Base-by-base conservation (phyloP, 352 stramenopile genomes). In the Aphanomyces stellatus region DNA sequence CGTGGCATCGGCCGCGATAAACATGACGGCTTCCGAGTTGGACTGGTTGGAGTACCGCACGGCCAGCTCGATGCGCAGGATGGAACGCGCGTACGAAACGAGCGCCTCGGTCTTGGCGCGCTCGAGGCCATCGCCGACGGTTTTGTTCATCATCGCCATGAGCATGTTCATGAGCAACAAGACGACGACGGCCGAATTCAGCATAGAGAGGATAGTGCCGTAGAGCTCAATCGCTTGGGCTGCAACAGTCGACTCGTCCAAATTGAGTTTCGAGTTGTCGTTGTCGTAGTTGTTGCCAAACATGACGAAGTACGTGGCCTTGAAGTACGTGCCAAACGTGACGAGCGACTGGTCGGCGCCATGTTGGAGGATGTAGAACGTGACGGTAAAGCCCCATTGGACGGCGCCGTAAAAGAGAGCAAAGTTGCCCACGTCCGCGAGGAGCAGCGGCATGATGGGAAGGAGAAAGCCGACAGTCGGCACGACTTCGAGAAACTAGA, bases 121-220 rank as follows among this genome's bases (percentile, higher is more conserved):
- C 11, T 64, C 33, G n/a, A 64, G 19, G 37, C 30, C 5, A 4
- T 25, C 31, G 6, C 41, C 56, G 17, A 64, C 15, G 19, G 56
- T 64, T 35, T 46, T 64, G 56, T 30, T 35, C 56, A 64, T 64
- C 56, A 64, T 64, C 11, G 56, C 33, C 11, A 64, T 53, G 22
- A 64, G 41, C 22, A 64, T 13, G 30, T 64, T 51, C 19, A 53
- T 13, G 22, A 64, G 56, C 56, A 64, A 49, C 11, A 64, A 24
- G 10, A 64, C n/a, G 11, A 64, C 56, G 30, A 64, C 25, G 7
- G 56, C 41, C 1, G 30, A 24, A 11, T 64, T 24, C 22, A 35
- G 10, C 3, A 64, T 5, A 17, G 41, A 22, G 10, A 64, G 27
- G 6, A 64, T 13, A 19, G 40, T 25, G 5, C 56, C 31, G 22